Evolutionary conservation across 306 rosid genomes (phyloP), one percentile per base, ranked within the genome.

Genomic region (Quercus suber): DNA sequence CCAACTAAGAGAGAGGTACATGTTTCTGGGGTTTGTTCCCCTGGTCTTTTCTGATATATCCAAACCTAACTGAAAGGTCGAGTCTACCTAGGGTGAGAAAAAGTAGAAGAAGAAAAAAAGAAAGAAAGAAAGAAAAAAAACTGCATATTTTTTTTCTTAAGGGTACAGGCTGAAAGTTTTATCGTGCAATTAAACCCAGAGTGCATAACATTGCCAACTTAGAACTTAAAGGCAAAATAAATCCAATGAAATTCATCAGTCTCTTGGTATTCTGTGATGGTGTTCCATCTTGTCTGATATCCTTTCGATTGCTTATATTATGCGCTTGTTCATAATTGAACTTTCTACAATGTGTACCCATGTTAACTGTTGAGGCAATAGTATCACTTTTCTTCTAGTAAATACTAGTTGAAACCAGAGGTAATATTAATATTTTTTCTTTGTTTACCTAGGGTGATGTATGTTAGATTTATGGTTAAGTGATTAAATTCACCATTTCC

Each of bases 1-100:
- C 97, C 97, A 2, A 92, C 99, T 43, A 94, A 94, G 87, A 94
- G 91, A 89, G 99, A 92, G 97, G 98, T 94, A 89, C 57, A 64
- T 43, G 52, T 41, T 74, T 59, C 10, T 17, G 23, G 51, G n/a
- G 72, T 12, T 49, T 49, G 1, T 49, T 12, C 17, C 17, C 53
- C 17, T 13, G 13, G 53, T 30, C 31, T 6, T 30, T 17, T 17
- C 70, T 17, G 51, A 33, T 35, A 4, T 23, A 67, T 19, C 6
- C 23, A 17, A 67, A 33, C 72, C 72, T 67, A 67, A 67, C 14
- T 35, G 72, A 18, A 35, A 25, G 72, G 15, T 35, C 72, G 18
- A 33, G 3, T 9, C 27, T 67, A 33, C 51, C 15, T 35, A 7
- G 37, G 72, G 51, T 23, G 52, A 67, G 72, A 41, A 41, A 8